phyloP scores from a whole-genome alignment of 2,329 filamentous ascomycete genomes.

The Ophiocordyceps camponoti-leonardi region DNA sequence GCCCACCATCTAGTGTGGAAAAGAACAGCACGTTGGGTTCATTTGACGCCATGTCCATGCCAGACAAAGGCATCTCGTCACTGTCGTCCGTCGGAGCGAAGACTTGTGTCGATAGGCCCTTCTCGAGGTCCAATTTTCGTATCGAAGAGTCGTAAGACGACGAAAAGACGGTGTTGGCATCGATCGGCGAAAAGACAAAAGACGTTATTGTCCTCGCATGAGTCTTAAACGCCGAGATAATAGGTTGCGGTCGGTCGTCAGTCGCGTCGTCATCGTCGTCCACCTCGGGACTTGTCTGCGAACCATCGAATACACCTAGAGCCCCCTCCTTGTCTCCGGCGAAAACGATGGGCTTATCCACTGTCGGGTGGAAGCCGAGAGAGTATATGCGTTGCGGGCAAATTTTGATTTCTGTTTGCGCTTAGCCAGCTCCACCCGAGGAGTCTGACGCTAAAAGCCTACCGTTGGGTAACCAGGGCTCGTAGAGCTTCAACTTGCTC shows the following conservation, averaged over 20 bases:
- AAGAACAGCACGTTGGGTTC: slow-evolving; percentile 68
- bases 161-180: slow-evolving; percentile 61
- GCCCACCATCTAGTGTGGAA: slow-evolving; percentile 64
- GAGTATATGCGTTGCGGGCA: slow-evolving; percentile 77
- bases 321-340: slow-evolving; percentile 89
- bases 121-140: slow-evolving; percentile 67
- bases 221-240: slow-evolving; percentile 79
- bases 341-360: slow-evolving; percentile 75
- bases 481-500: slow-evolving; percentile 62
- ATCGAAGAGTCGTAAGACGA: slow-evolving; percentile 90
- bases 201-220: slow-evolving; percentile 79
- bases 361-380: slow-evolving; percentile 73
- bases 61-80: slow-evolving; percentile 65
- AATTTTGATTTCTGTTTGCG: slow-evolving; percentile 60
- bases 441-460: slow-evolving; percentile 3
- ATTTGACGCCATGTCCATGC: slow-evolving; percentile 58
- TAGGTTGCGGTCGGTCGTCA: slow-evolving; percentile 47
- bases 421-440: neutral
- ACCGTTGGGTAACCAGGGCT: slow-evolving; percentile 70
- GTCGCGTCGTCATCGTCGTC: slow-evolving; percentile 49
- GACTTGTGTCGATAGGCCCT: slow-evolving; percentile 62
- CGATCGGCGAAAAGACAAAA: slow-evolving; percentile 59
- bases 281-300: slow-evolving; percentile 43
- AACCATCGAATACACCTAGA: slow-evolving; percentile 79
- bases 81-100: slow-evolving; percentile 56